Evolutionary conservation across 139 green algal species (phyloP).

Genomic region (Eudorina sp.): DNA sequence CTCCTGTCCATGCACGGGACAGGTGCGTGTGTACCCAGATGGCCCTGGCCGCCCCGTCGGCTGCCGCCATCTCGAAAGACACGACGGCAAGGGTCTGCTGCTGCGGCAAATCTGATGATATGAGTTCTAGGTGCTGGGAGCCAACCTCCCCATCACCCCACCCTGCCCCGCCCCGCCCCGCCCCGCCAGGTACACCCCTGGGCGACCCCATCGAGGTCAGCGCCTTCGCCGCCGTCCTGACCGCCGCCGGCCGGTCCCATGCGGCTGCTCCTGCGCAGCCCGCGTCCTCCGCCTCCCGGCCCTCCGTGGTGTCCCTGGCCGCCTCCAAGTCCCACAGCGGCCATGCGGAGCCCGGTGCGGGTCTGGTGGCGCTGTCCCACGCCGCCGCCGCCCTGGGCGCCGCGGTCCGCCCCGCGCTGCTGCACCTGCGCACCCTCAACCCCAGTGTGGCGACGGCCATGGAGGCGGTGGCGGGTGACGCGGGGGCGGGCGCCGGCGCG

Average conservation of each 20-base stretch:
- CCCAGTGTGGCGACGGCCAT: slow-evolving; percentile 43
- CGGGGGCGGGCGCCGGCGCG: not conserved
- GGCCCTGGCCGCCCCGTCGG: too few species aligned
- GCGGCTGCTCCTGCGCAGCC: too few species aligned
- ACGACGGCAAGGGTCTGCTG: too few species aligned
- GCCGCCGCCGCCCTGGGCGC: slow-evolving; percentile 42
- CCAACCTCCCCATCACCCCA: too few species aligned
- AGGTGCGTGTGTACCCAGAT: too few species aligned
- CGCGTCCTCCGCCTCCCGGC: slow-evolving; percentile 28
- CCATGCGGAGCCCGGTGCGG: slow-evolving; percentile 84
- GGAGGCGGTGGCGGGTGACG: not conserved
- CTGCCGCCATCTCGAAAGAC: too few species aligned
- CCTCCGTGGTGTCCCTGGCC: slow-evolving; percentile 40
- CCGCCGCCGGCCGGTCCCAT: too few species aligned
- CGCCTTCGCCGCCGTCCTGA: slow-evolving; percentile 29
- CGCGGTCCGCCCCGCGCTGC: slow-evolving; percentile 52
- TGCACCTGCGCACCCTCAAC: slow-evolving; percentile 77
- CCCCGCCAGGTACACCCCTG: slow-evolving; percentile 74
- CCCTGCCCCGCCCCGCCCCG: not conserved
- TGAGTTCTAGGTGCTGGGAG: too few species aligned
- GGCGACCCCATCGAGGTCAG: slow-evolving; percentile 86
- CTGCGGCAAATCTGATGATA: too few species aligned
- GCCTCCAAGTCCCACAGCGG: slow-evolving; percentile 61
- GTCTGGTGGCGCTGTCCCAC: slow-evolving; percentile 72
- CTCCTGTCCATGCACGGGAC: slow-evolving; percentile 72